Evolutionary conservation across 2,329 filamentous ascomycete species (phyloP).

Genomic region (Colletotrichum sojae): DNA sequence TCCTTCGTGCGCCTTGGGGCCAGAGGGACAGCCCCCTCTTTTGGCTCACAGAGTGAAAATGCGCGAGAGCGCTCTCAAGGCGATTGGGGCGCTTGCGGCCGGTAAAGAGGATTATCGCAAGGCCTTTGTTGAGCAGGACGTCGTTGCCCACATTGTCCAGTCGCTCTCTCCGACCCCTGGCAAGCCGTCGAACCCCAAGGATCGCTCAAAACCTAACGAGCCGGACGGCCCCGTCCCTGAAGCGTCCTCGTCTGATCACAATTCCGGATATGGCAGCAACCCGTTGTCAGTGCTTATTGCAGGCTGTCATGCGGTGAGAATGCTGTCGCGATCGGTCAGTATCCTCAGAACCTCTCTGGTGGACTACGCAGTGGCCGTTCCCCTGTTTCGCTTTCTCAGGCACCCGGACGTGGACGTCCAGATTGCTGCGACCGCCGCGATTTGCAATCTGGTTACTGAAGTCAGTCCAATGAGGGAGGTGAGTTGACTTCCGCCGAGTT

Average conservation of each 20-base stretch:
- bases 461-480: conserved; percentile 94
- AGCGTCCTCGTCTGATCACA: conserved; percentile 46
- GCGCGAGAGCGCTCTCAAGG: conserved; percentile 82
- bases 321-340: conserved; percentile 87
- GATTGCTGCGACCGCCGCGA: conserved; percentile 85
- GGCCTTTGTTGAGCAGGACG: conserved; percentile 84
- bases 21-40: conserved; percentile 70
- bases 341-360: conserved; percentile 89
- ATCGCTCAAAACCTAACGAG: conserved; percentile 56
- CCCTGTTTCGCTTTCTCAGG: conserved; percentile 81
- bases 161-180: conserved; percentile 75
- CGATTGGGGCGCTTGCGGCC: conserved; percentile 84
- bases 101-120: conserved; percentile 90
- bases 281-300: conserved; percentile 84
- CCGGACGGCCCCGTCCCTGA: conserved; percentile 48
- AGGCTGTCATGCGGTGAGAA: conserved; percentile 85
- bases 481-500: conserved; percentile 52
- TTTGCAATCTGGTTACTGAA: conserved; percentile 89
- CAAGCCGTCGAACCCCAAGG: conserved; percentile 62
- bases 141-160: conserved; percentile 85
- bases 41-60: conserved; percentile 80
- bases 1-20: conserved; percentile 67
- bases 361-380: conserved; percentile 85
- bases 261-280: conserved; percentile 77
- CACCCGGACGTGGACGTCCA: conserved; percentile 85